A percentile compares a stretch with the other conserved stretches of the same genome.
phyloP scores from a whole-genome alignment of 306 rosid species.

The Acacia melanoxylon region DNA sequence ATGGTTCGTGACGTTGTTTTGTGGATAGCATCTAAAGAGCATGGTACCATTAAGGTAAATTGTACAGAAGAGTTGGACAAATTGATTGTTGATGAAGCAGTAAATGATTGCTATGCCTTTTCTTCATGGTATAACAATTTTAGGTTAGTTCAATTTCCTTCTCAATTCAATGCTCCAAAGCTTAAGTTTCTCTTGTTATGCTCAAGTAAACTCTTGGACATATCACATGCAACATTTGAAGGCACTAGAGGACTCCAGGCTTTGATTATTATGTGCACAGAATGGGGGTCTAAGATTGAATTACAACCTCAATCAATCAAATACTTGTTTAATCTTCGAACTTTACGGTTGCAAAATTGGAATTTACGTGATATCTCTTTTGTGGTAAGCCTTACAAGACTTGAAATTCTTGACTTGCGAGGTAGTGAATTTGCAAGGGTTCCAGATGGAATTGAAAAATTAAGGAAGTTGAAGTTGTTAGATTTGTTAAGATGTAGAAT shows the following conservation, averaged over 20 bases:
- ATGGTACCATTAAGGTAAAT: neutral
- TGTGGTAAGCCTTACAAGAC: neutral
- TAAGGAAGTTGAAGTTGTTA: no score
- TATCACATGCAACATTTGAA: neutral
- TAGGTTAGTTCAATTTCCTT: neutral
- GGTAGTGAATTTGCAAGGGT: neutral
- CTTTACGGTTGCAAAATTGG: neutral
- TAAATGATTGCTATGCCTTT: neutral
- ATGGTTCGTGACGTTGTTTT: neutral
- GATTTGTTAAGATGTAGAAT: neutral
- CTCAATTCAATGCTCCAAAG: neutral
- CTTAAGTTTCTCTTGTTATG: neutral
- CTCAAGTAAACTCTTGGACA: fast-evolving
- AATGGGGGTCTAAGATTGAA: fast-evolving
- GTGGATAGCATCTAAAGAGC: neutral
- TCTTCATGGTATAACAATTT: neutral
- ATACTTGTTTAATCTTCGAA: neutral
- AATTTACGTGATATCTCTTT: neutral
- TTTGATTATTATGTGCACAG: fast-evolving
- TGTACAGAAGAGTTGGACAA: neutral
- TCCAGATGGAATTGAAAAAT: neutral
- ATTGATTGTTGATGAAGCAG: neutral
- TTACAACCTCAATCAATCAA: neutral
- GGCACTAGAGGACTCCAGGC: neutral
- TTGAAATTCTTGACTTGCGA: neutral